Base-by-base conservation (phyloP, 805 yeast species). In the Kluyveromyces siamensis region DNA sequence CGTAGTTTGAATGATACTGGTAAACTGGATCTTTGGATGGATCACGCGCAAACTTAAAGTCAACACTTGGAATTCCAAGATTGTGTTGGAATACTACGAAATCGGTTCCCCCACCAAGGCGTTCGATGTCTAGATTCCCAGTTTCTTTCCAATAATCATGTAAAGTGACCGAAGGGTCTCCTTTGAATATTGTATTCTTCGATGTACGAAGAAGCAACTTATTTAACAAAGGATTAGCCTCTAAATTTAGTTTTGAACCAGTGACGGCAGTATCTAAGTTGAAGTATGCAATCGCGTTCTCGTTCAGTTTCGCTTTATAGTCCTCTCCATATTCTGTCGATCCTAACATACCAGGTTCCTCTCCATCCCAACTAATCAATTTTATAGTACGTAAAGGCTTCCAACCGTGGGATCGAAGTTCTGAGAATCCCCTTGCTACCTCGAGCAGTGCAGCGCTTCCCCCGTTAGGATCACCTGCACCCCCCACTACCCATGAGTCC, bases 321-420 rank as follows among this genome's bases (percentile, higher is more conserved):
- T 79, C 78, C 61, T 85, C 91, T 6, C 83, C 88, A 69, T 74
- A 84, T 57, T 87, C 93, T 0, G 93, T 82, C 0, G 89, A 80
- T 1, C 96, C 96, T 30, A 87, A 54, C 48, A 80, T 67, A 0
- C 85, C 91, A 52, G 76, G 77, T 58, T 82, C 87, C 54, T 81
- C 89, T 36, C 87, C 95, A 65, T 87, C 95, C 89, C 89, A 87
- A 27, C 86, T 80, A 0, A 83, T 83, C 42, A 87, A 70, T 47
- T 78, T 72, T 21, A 87, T 81, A 0, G 89, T 78, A 57, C 93
- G 71, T 45, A 76, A 62, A 10, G 95, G 95, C 57, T 74, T 76
- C 90, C 90, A 87, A 1, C 84, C 84, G 6, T 66, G 60, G 41
- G 69, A 62, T 8, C 65, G 55, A 41, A 80, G 60, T 14, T 67